Base-by-base conservation (phyloP, 129 eudicot species). In the Solidago caesia region DNA sequence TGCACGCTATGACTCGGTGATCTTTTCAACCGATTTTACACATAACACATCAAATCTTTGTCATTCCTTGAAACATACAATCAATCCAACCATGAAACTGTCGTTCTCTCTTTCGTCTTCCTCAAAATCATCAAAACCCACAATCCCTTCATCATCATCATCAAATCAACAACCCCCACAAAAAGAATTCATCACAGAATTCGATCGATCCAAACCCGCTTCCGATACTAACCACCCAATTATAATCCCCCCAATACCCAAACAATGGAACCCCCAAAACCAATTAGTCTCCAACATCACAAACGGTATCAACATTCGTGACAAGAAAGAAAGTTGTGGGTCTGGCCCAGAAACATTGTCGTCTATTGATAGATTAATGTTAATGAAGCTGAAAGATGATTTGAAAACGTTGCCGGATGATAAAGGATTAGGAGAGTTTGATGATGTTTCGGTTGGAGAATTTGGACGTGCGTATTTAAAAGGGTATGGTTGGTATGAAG, bases 401-500 rank as follows among this genome's bases (percentile, higher is more conserved):
- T 59, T 92, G 68, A 64, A 69, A 39, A 84, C 51, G 43, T 76
- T 87, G 70, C 90, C 90, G 44, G 96, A 89, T 4, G 90, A 83
- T 71, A 4, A 29, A 10, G 96, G 89, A 10, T 12, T 75, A 46
- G 91, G 80, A 33, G 88, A 90, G 41, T 93, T 69, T 47, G 52
- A 47, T 9, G 92, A 80, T 48, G 67, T 85, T 15, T 86, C 91
- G 1, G 87, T 93, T 7, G 97, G 88, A 66, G 91, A 86, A 0
- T 90, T 88, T 65, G 97, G 75, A 4, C 80, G 81, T 5, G 98
- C 96, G 0, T 75, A 84, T 81, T 47, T 88, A 65, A 80, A 81
- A 12, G 92, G 97, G 53, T 93, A 90, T 65, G 97, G 96, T 39
- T 90, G 98, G 98, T 39, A 59, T 8, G 88, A 93, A 67, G 92